Evolutionary conservation across 495 filamentous ascomycete species (phyloP).

Genomic region (Neurospora tetrasperma): DNA sequence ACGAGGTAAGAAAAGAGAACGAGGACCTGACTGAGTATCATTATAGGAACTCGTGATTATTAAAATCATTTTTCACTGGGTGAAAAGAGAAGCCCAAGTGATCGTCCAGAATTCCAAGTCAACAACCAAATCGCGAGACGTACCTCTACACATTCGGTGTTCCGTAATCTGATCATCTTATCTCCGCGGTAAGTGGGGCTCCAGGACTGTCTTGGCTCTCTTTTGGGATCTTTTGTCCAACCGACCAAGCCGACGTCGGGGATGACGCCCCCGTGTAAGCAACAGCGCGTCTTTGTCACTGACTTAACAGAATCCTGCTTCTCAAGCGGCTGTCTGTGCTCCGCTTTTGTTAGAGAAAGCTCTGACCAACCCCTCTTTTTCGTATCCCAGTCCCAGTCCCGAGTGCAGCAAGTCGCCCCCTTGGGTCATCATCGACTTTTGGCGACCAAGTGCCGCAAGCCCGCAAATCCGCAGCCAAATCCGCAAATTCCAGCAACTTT

Average conservation of each 20-base stretch:
- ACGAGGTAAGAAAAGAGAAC: background rate
- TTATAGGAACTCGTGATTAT: too few species aligned
- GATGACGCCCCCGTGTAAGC: slow-evolving; percentile 11
- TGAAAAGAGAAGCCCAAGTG: background rate
- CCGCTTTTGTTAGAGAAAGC: slow-evolving; percentile 15
- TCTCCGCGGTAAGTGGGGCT: slow-evolving; percentile 19
- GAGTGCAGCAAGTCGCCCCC: slow-evolving; percentile 17
- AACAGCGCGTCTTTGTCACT: background rate
- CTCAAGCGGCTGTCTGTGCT: background rate
- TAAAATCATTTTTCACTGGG: background rate
- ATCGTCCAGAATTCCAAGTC: background rate
- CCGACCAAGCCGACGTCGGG: slow-evolving; percentile 22
- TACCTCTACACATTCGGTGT: background rate
- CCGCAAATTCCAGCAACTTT: slow-evolving; percentile 16
- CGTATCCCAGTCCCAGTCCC: background rate
- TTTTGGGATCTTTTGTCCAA: background rate
- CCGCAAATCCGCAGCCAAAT: background rate
- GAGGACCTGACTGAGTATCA: background rate
- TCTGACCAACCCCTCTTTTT: slow-evolving; percentile 8
- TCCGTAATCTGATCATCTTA: slow-evolving; percentile 30
- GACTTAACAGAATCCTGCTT: slow-evolving; percentile 3
- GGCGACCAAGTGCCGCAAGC: slow-evolving; percentile 19
- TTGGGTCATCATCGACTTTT: slow-evolving; percentile 18
- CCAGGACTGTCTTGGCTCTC: background rate
- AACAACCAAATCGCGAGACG: background rate